A percentile compares a stretch with the other conserved stretches of the same genome.
These are phyloP conservation scores for Lachnellula arida DNA, from an alignment of 2,329 filamentous ascomycete genomes.

Conservation along the genomic window DNA sequence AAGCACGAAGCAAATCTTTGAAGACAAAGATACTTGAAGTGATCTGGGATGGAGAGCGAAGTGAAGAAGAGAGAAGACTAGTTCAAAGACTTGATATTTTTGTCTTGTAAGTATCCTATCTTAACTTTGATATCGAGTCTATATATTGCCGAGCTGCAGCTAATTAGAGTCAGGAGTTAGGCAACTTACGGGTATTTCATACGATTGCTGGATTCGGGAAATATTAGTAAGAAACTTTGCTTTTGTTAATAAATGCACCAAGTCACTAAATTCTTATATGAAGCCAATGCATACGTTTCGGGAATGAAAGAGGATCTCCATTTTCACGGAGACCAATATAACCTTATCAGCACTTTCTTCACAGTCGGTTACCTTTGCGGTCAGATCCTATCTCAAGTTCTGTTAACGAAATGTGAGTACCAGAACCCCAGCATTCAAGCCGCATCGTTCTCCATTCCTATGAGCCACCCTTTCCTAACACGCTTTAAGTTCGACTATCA, in stretches of 20 bases:
- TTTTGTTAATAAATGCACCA: background rate
- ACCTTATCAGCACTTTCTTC: conserved; percentile 48
- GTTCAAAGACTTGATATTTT: too few species aligned
- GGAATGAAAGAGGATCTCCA: conserved; percentile 47
- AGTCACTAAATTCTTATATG: background rate
- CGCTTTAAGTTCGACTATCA: conserved; percentile 46
- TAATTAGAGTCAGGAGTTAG: too few species aligned
- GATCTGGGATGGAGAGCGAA: too few species aligned
- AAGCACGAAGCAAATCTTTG: too few species aligned
- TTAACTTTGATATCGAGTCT: too few species aligned
- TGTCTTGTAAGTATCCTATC: too few species aligned
- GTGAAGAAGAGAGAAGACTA: too few species aligned
- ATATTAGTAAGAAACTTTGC: too few species aligned
- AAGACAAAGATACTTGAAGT: too few species aligned
- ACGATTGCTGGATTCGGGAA: too few species aligned
- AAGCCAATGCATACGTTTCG: conserved; percentile 43
- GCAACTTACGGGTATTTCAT: too few species aligned
- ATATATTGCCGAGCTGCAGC: too few species aligned
- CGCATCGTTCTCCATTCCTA: background rate
- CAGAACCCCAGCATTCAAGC: background rate
- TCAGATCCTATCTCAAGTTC: conserved; percentile 45
- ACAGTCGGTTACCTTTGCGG: conserved; percentile 50
- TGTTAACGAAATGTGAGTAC: conserved; percentile 34
- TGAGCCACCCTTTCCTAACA: background rate
- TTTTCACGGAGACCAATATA: conserved; percentile 45